Conservation (phyloP, 1,139 yeast species). For the Protomyces pachydermus region DNA sequence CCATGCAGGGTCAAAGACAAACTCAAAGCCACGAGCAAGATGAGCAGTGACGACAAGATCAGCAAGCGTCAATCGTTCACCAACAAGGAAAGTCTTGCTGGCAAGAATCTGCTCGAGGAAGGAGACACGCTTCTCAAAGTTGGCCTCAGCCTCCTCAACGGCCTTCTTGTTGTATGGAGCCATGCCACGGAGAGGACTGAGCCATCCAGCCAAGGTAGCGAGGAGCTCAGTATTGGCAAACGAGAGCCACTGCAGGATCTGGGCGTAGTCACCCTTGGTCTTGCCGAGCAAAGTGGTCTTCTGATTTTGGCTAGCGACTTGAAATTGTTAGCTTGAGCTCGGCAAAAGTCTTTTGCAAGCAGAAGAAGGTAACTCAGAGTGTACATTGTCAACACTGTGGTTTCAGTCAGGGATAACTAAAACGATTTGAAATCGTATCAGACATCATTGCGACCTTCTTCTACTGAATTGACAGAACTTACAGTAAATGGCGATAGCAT, state of each 20-base stretch:
- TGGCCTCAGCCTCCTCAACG: constrained; percentile 54
- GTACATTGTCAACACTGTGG: constrained; percentile 61
- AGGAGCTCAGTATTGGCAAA: constrained; percentile 67
- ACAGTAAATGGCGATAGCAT: constrained; percentile 59
- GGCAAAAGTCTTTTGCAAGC: constrained; percentile 1
- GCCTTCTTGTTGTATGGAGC: constrained; percentile 75
- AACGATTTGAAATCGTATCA: constrained; percentile 39
- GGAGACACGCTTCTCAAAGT: constrained; percentile 41
- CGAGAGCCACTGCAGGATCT: constrained; percentile 77
- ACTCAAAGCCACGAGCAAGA: constrained; percentile 60
- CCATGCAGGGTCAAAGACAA: constrained; percentile 72
- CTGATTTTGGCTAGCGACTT: constrained; percentile 38
- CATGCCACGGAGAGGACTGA: constrained; percentile 48
- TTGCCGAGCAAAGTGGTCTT: constrained; percentile 54
- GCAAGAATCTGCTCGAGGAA: constrained; percentile 59
- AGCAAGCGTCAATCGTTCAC: constrained; percentile 83
- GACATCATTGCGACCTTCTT: constrained; percentile 16
- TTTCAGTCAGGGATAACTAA: constrained; percentile 94
- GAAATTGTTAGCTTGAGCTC: not conserved
- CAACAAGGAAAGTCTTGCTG: constrained; percentile 80
- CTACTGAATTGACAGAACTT: constrained; percentile 32
- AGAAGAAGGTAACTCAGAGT: constrained; percentile 43
- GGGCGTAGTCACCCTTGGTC: constrained; percentile 62
- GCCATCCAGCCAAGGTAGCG: constrained; percentile 42
- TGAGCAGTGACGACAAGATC: constrained; percentile 65